These are phyloP conservation scores for Testicularia cyperi DNA, from an alignment of 1,284 basidiomycete species.

Conservation along the genomic window DNA sequence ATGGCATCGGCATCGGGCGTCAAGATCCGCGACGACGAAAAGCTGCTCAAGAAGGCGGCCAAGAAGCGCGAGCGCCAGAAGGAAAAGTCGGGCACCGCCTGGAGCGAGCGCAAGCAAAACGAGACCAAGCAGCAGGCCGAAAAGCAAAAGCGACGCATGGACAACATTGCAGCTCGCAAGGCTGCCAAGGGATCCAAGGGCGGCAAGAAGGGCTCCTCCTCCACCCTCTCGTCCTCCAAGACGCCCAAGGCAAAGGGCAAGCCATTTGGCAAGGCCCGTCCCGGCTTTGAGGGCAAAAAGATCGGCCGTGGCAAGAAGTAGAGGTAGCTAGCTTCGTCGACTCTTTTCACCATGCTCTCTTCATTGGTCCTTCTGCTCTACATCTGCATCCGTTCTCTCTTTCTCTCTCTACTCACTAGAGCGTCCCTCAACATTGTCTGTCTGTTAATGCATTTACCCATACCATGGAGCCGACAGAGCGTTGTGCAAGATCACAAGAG, in stretches of 20 bases:
- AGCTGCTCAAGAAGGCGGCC: slow-evolving; percentile 51
- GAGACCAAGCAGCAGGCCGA: slow-evolving; percentile 47
- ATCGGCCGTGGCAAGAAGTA: slow-evolving; percentile 34
- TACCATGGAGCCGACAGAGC: too few species aligned
- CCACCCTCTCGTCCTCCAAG: slow-evolving; percentile 22
- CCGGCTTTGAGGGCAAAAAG: slow-evolving; percentile 51
- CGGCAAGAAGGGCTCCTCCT: slow-evolving; percentile 20
- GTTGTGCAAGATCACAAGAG: too few species aligned
- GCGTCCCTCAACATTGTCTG: too few species aligned
- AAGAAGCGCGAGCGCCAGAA: slow-evolving; percentile 56
- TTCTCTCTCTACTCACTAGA: too few species aligned
- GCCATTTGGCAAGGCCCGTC: slow-evolving; percentile 40
- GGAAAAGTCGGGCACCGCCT: slow-evolving; percentile 50
- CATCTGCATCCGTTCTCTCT: too few species aligned
- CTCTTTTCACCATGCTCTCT: not conserved
- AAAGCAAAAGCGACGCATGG: slow-evolving; percentile 51
- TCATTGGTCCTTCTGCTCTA: too few species aligned
- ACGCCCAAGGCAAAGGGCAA: slow-evolving; percentile 26
- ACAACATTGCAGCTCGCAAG: slow-evolving; percentile 50
- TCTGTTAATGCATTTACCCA: too few species aligned
- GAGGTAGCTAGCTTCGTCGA: not conserved
- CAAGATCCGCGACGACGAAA: slow-evolving; percentile 57
- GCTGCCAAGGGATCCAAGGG: slow-evolving; percentile 37
- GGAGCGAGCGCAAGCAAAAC: slow-evolving; percentile 48
- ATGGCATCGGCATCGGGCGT: slow-evolving; percentile 51